Conservation (phyloP, 129 eudicot genomes). For the Heracleum sosnowskyi region DNA sequence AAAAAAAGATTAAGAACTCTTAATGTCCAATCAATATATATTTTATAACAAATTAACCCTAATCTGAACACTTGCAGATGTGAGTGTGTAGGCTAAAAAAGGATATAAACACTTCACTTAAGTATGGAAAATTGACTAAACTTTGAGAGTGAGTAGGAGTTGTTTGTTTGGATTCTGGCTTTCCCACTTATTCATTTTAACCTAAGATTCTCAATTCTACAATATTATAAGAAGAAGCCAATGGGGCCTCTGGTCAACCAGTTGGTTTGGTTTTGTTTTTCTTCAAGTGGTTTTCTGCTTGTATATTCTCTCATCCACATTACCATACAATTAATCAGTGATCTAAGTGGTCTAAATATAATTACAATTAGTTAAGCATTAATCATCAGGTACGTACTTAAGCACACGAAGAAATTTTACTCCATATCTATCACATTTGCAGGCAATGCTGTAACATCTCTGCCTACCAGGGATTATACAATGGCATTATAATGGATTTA, state of each 20-base stretch:
- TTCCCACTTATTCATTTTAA: constrained; percentile 20
- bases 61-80: constrained; percentile 6
- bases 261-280: constrained; percentile 32
- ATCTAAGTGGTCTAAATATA: constrained; percentile 1
- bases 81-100: constrained; percentile 10
- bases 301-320: constrained; percentile 6
- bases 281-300: constrained; percentile 5
- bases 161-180: constrained; percentile 36
- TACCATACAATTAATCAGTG: constrained; percentile 12
- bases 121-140: constrained; percentile 9
- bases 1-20: background rate
- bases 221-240: constrained; percentile 5
- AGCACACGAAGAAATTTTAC: background rate
- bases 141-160: constrained; percentile 24
- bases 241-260: constrained; percentile 50
- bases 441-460: constrained; percentile 1
- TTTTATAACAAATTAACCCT: background rate
- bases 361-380: constrained; percentile 4
- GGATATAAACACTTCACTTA: background rate
- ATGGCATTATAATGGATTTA: background rate
- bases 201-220: constrained; percentile 39
- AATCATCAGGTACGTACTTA: background rate
- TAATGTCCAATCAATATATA: background rate
- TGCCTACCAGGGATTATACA: background rate
- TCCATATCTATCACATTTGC: background rate